Base-by-base conservation (phyloP, 1,139 yeast species). In the Citeromyces hawaiiensis region DNA sequence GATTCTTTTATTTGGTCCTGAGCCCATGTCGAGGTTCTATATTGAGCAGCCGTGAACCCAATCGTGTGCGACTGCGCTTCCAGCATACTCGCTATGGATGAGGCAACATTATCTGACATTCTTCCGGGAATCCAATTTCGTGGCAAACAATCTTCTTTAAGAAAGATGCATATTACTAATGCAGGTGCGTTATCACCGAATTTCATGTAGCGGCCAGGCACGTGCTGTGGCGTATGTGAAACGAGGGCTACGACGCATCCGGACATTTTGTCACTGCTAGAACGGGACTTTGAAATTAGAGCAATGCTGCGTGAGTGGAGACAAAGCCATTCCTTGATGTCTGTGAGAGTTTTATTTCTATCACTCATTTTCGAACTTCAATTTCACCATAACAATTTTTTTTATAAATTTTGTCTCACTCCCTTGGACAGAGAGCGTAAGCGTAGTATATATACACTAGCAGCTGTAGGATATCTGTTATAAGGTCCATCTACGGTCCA, bases 1-100 rank as follows among this genome's bases (percentile, higher is more conserved):
- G 83, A 69, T 31, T 57, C 56, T 38, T 61, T 59, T 47, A 80
- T 58, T n/a, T 53, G 49, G 44, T 70, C 27, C 27, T 23, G 27
- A 7, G 27, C 27, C 27, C 27, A 23, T 9, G 5, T 23, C 8
- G 27, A 23, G 11, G 8, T 23, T 9, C 27, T 5, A 9, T 23
- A 23, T 23, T 23, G 8, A 23, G 27, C 27, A 23, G 27, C 27
- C 8, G 27, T 23, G 11, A 23, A 23, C 11, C 27, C 27, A 23
- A 23, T 23, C 3, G 27, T 23, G 27, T 23, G 27, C 11, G 27
- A 23, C 27, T 23, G 27, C 5, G 27, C 27, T 9, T 23, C 27
- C 11, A 23, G 27, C 27, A 23, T 23, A 9, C 27, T 23, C 27
- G 27, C 27, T 5, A 23, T 9, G 11, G 11, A 23, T 11, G 27